phyloP scores from a whole-genome alignment of 2,329 filamentous ascomycete species.

The Clarireedia paspali region DNA sequence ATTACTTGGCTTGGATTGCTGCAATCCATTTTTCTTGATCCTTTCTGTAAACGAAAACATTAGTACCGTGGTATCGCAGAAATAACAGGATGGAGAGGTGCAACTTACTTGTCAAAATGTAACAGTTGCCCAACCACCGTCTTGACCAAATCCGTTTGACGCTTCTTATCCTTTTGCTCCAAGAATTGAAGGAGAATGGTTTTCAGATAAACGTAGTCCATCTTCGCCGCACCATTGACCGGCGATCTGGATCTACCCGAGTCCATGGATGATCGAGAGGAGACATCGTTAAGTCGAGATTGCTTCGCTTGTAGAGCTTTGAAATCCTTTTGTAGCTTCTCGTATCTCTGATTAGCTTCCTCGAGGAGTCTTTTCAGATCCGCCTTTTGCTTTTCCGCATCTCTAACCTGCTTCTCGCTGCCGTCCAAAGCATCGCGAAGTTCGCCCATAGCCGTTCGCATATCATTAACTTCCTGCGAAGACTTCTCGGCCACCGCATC shows the following conservation, averaged over 20 bases:
- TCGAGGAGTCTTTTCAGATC: slow-evolving; percentile 72
- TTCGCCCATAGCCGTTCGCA: slow-evolving; percentile 67
- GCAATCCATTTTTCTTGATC: slow-evolving; percentile 85
- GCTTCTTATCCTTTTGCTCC: slow-evolving; percentile 70
- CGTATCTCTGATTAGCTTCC: slow-evolving; percentile 67
- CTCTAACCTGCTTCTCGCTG: slow-evolving; percentile 74
- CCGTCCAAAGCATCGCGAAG: slow-evolving; percentile 77
- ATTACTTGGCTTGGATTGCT: slow-evolving; percentile 43
- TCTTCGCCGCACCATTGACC: slow-evolving; percentile 17
- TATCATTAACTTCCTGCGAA: slow-evolving; percentile 65
- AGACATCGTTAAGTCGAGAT: slow-evolving; percentile 24
- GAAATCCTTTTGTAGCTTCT: slow-evolving; percentile 67
- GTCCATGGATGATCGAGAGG: slow-evolving; percentile 26
- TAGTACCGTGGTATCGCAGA: not conserved
- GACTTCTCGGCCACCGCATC: slow-evolving; percentile 64
- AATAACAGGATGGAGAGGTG: not conserved
- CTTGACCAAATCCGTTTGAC: slow-evolving; percentile 63
- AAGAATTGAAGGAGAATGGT: slow-evolving; percentile 76
- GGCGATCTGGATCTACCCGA: slow-evolving; percentile 28
- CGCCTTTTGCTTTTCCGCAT: slow-evolving; percentile 73
- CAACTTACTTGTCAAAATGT: slow-evolving; percentile 65
- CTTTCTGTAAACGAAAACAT: slow-evolving; percentile 35
- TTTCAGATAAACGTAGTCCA: slow-evolving; percentile 55
- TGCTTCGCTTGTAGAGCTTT: slow-evolving; percentile 43
- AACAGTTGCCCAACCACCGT: slow-evolving; percentile 70